These are phyloP conservation scores for Suillus paluster DNA, from an alignment of 768 basidiomycete species.

Conservation along the genomic window DNA sequence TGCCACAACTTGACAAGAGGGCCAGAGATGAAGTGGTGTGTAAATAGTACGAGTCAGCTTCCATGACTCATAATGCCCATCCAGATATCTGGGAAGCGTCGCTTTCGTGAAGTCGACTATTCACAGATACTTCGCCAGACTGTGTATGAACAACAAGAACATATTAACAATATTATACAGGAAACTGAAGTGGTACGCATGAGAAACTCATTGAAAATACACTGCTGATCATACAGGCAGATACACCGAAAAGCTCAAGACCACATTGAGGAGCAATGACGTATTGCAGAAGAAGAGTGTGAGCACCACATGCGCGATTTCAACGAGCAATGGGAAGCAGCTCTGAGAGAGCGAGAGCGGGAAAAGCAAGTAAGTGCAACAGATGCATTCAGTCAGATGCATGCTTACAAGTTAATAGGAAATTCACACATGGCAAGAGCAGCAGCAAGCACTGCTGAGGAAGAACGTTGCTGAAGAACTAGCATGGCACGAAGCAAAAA, in stretches of 20 bases:
- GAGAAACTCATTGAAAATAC: no score
- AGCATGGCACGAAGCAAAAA: no score
- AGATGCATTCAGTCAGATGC: neutral
- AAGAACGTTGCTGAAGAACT: no score
- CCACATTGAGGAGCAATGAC: neutral
- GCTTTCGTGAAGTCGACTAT: conserved; percentile 6
- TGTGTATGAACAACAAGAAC: conserved; percentile 3
- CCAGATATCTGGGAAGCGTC: neutral
- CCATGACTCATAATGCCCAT: neutral
- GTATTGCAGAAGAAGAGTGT: neutral
- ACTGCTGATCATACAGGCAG: neutral
- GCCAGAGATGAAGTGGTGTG: neutral
- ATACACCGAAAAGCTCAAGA: neutral
- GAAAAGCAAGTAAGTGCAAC: neutral
- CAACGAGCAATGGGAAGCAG: neutral
- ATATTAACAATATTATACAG: neutral
- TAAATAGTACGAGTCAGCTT: neutral
- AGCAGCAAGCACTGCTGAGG: no score
- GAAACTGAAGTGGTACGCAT: neutral
- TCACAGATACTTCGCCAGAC: neutral
- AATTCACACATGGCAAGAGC: no score
- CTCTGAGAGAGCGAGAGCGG: neutral
- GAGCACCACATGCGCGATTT: neutral
- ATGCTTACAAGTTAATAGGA: neutral
- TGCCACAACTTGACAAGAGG: neutral